Percentiles rank a stretch among this genome's conserved stretches.
Evolutionary conservation across 371 early-diverging fungal genomes (phyloP).

Genomic region (Rhizopus arrhizus): DNA sequence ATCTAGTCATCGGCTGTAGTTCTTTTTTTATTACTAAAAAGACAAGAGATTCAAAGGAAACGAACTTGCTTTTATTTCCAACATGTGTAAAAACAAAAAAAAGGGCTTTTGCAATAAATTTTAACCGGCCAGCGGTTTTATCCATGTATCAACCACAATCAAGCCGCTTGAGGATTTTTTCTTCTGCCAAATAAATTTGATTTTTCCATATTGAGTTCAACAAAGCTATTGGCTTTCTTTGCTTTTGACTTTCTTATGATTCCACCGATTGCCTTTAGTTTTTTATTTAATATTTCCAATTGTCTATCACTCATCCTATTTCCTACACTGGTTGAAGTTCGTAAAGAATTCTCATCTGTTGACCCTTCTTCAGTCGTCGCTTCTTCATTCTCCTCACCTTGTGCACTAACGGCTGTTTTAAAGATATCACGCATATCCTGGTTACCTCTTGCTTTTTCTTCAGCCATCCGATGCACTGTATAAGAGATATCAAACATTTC

Average conservation of each 20-base stretch:
- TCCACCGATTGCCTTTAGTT: constrained; percentile 9
- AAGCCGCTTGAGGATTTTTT: constrained; percentile 31
- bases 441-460: constrained; percentile 54
- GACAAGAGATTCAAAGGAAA: no score
- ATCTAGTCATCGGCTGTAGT: no score
- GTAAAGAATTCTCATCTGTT: constrained; percentile 25
- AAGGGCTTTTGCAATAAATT: neutral
- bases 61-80: no score
- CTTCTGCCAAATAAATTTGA: constrained; percentile 62
- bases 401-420: constrained; percentile 19
- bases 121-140: constrained; percentile 2
- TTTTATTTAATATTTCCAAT: constrained; percentile 10
- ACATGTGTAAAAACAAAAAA: no score
- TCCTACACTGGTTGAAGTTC: constrained; percentile 7
- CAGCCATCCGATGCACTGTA: constrained; percentile 65
- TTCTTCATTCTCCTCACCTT: constrained; percentile 25
- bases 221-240: constrained; percentile 10
- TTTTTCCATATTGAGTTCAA: constrained; percentile 62
- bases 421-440: constrained; percentile 11
- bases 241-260: neutral
- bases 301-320: constrained; percentile 1
- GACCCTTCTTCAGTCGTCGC: constrained; percentile 24
- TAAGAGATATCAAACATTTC: constrained; percentile 68
- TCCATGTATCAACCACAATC: constrained; percentile 3
- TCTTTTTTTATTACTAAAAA: no score